Percentiles rank a stretch among this genome's conserved stretches.
These are phyloP conservation scores for Colletotrichum melonis DNA, from an alignment of 2,329 filamentous ascomycete genomes.

Conservation along the genomic window DNA sequence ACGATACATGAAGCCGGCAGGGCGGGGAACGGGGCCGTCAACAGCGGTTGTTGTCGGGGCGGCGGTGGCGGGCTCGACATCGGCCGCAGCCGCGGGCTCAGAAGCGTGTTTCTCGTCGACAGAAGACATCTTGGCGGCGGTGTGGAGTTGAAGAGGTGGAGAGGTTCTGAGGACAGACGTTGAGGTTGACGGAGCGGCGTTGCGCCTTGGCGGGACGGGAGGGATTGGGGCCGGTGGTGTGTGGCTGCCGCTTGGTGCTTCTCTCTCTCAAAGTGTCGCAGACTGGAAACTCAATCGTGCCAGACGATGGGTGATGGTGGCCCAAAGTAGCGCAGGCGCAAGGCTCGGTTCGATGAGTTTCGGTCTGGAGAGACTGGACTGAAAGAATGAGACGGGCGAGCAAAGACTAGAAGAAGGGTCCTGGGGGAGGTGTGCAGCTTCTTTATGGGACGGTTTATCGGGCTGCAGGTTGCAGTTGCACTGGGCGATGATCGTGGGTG, in stretches of 20 bases:
- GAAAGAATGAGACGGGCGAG: not conserved
- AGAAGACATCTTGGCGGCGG: constrained; percentile 21
- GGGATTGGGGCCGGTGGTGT: constrained; percentile 5
- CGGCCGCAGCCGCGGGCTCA: constrained; percentile 10
- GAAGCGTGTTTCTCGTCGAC: constrained; percentile 20
- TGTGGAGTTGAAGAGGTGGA: not conserved
- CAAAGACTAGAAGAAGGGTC: not conserved
- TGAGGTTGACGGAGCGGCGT: not conserved
- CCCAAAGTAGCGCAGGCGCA: not conserved
- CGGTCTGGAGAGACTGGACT: not conserved
- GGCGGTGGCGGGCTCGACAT: not conserved
- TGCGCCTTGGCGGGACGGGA: not conserved
- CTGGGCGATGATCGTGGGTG: constrained; percentile 33
- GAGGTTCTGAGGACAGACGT: not conserved
- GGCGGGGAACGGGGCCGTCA: constrained; percentile 47
- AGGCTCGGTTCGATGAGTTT: not conserved
- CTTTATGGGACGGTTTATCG: constrained; percentile 33
- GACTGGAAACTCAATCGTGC: constrained; percentile 27
- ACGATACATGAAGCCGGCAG: constrained; percentile 76
- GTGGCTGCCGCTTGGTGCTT: constrained; percentile 2
- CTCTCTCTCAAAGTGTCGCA: constrained; percentile 11
- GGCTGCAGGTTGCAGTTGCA: constrained; percentile 34
- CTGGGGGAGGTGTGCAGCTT: constrained; percentile 2
- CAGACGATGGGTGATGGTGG: not conserved
- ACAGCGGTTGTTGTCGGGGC: constrained; percentile 27